Base-by-base conservation (phyloP, 495 filamentous ascomycete species). In the Aspergillus cristatus region DNA sequence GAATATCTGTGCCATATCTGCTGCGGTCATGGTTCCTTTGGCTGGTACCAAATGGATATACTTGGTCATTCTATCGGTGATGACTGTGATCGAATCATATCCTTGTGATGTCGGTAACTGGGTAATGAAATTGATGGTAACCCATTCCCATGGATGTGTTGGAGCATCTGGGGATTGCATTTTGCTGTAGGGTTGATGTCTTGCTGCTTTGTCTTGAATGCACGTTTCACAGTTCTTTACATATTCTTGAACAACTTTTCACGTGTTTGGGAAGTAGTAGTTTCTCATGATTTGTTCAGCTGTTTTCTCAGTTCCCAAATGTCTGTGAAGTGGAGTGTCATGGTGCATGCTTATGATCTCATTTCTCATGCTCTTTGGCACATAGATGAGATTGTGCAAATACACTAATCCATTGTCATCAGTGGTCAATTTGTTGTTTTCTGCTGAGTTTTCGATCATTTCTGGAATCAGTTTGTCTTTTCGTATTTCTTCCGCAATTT, bases 61-160 rank as follows among this genome's bases (percentile, higher is more conserved):
- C 20, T 35, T 42, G 14, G 25, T 34, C 18, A 33, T 11, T 22
- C 18, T 16, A 22, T 34, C 31, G 18, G 18, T 24, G 7, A 43
- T 3, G 13, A 41, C 28, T 5, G 37, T 41, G 28, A 44, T 47
- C 5, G 36, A 37, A 35, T 46, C 14, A 7, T 37, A 24, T 38
- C 6, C 29, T 3, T 35, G 32, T 32, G 14, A 42, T 5, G 26
- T 8, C 14, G 32, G 41, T 32, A 39, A 15, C 22, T 46, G 39
- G 1, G 41, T 40, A 12, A 53, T 48, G 25, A 58, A 53, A 18
- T 58, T 35, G 8, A 53, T 42, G 1, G 40, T 53, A 13, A 55
- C 48, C n/a, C 13, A 41, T 20, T 42, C 16, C 41, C 29, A 55
- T n/a, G 25, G 37, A 2, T 28, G 0, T 15, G 14, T 41, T 12